A percentile compares a stretch with the other conserved stretches of the same genome.
Evolutionary conservation across 2,329 filamentous ascomycete species (phyloP).

Genomic region (Apiospora phragmitis): DNA sequence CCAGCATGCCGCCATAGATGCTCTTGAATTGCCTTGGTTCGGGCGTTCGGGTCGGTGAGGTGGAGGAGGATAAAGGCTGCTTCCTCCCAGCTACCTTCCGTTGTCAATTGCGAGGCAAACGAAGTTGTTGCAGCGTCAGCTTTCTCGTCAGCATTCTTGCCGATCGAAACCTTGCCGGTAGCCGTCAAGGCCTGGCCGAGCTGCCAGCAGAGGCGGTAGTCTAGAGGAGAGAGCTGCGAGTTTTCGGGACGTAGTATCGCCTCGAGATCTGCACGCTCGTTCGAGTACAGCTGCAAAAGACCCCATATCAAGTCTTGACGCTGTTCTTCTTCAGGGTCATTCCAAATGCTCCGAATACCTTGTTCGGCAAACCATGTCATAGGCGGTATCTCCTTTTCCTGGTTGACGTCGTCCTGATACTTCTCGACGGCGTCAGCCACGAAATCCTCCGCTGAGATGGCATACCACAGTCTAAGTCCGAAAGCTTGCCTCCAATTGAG

Average conservation of each 20-base stretch:
- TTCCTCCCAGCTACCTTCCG: conserved; percentile 65
- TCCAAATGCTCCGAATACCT: conserved; percentile 58
- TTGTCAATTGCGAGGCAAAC: conserved; percentile 65
- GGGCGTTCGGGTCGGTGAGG: conserved; percentile 62
- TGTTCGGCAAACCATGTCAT: conserved; percentile 70
- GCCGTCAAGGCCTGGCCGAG: conserved; percentile 67
- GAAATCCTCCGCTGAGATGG: conserved; percentile 65
- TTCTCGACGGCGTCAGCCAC: conserved; percentile 71
- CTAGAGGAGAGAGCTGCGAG: conserved; percentile 71
- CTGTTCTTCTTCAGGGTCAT: conserved; percentile 55
- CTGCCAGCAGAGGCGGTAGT: conserved; percentile 81
- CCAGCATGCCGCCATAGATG: conserved; percentile 73
- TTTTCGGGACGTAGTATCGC: conserved; percentile 75
- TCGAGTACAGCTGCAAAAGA: conserved; percentile 77
- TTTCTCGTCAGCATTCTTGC: conserved; percentile 56
- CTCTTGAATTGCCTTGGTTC: conserved; percentile 69
- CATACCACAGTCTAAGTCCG: conserved; percentile 88
- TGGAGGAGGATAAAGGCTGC: conserved; percentile 78
- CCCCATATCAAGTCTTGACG: conserved; percentile 85
- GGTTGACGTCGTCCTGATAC: conserved; percentile 72
- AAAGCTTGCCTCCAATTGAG: conserved; percentile 95
- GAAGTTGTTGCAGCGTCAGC: conserved; percentile 66
- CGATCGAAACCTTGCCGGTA: conserved; percentile 52
- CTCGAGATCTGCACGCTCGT: conserved; percentile 60
- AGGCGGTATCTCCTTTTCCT: conserved; percentile 71